phyloP scores from a whole-genome alignment of 106 monocot species.

The Dendrobium nobile region DNA sequence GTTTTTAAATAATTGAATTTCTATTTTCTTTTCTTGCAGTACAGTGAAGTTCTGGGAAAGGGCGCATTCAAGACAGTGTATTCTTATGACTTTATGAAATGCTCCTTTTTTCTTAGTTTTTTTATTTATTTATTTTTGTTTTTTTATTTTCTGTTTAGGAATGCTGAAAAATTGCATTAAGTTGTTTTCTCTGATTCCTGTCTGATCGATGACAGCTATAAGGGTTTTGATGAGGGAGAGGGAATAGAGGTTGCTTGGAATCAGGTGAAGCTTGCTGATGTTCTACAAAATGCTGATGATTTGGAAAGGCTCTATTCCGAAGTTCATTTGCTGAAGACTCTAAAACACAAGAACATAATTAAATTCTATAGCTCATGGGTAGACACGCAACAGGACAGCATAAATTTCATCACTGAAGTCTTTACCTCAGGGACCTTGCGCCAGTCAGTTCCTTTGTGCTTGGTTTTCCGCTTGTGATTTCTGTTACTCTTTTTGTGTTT shows the following conservation, averaged over 20 bases:
- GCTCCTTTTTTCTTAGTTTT: neutral
- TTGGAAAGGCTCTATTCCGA: constrained; percentile 57
- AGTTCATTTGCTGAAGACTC: constrained; percentile 60
- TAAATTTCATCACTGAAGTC: constrained; percentile 74
- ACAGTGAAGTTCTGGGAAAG: constrained; percentile 46
- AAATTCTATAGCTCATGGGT: constrained; percentile 64
- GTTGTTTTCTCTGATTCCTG: neutral
- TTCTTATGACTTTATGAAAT: constrained; percentile 12
- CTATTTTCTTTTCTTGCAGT: constrained; percentile 27
- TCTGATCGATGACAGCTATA: constrained; percentile 29
- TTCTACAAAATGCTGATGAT: constrained; percentile 31
- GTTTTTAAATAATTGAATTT: neutral
- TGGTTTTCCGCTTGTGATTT: neutral
- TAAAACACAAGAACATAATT: constrained; percentile 71
- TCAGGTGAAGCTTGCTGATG: constrained; percentile 50
- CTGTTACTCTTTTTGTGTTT: neutral
- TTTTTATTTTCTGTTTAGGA: too few species aligned
- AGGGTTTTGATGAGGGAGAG: constrained; percentile 60
- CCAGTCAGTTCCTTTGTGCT: constrained; percentile 28
- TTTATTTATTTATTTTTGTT: neutral
- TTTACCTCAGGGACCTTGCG: constrained; percentile 73
- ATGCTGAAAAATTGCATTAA: neutral
- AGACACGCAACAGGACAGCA: constrained; percentile 28
- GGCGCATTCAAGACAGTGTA: constrained; percentile 81
- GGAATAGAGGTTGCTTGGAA: constrained; percentile 88